These are phyloP conservation scores for Phytopythium sindhum DNA, from an alignment of 352 stramenopile species.

Conservation along the genomic window DNA sequence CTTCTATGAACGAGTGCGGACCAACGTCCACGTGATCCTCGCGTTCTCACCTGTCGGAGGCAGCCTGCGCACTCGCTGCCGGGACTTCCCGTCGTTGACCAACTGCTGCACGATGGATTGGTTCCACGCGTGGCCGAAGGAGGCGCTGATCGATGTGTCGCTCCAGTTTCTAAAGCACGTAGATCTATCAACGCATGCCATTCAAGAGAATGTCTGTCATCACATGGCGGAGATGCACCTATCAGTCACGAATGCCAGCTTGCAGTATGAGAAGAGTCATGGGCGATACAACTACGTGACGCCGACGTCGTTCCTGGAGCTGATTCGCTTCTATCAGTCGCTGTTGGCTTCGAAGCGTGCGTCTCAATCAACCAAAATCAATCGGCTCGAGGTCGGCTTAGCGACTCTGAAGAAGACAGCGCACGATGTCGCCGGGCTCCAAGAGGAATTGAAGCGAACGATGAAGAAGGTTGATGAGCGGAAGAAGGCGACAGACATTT, in stretches of 20 bases:
- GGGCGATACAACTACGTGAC: conserved; percentile 91
- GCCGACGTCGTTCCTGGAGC: conserved; percentile 90
- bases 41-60: conserved; percentile 83
- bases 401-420: conserved; percentile 83
- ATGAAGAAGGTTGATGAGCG: conserved; percentile 91
- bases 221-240: conserved; percentile 92
- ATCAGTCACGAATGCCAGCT: conserved; percentile 76
- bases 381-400: conserved; percentile 81
- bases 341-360: conserved; percentile 62
- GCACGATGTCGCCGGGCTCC: conserved; percentile 68
- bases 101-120: conserved; percentile 80
- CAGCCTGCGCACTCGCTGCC: conserved; percentile 65
- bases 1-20: conserved; percentile 85
- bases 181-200: conserved; percentile 50
- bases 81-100: conserved; percentile 79
- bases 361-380: conserved; percentile 57
- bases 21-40: conserved; percentile 86
- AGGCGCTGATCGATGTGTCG: conserved; percentile 85
- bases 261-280: conserved; percentile 68
- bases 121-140: conserved; percentile 91
- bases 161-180: conserved; percentile 83
- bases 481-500: conserved; percentile 81
- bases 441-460: conserved; percentile 83
- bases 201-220: conserved; percentile 91
- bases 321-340: conserved; percentile 91